These are phyloP conservation scores for Papiliotrema fonsecae DNA, from an alignment of 1,284 basidiomycete species.

Conservation along the genomic window DNA sequence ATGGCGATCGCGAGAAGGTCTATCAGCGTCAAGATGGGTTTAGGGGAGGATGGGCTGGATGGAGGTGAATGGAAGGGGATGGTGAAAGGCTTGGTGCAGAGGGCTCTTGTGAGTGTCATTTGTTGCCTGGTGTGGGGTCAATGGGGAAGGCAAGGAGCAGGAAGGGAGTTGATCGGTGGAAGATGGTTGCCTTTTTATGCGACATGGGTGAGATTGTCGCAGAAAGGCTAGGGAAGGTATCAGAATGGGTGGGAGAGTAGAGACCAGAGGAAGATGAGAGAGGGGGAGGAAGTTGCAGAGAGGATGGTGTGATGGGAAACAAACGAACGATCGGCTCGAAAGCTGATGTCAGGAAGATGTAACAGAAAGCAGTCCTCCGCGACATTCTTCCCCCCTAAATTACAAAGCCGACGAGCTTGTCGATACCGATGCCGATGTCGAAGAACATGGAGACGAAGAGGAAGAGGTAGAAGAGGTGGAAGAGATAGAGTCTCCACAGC, in stretches of 20 bases:
- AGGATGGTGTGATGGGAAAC: neutral
- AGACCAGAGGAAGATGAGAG: too few species aligned
- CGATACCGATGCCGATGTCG: neutral
- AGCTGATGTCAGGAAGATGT: neutral
- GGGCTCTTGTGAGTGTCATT: constrained; percentile 28
- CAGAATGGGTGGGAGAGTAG: neutral
- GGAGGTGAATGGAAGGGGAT: constrained; percentile 30
- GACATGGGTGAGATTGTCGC: too few species aligned
- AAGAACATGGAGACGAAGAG: neutral
- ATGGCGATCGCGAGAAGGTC: constrained; percentile 22
- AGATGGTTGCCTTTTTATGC: too few species aligned
- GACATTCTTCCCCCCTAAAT: neutral
- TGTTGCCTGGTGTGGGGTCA: neutral
- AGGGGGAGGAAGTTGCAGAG: neutral
- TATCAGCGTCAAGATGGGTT: constrained; percentile 22
- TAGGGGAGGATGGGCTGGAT: constrained; percentile 20
- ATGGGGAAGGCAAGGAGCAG: too few species aligned
- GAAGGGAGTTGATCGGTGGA: too few species aligned
- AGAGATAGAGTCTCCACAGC: neutral
- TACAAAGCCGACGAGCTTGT: neutral
- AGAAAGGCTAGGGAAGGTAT: neutral
- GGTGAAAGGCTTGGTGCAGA: constrained; percentile 45
- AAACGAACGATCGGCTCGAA: neutral
- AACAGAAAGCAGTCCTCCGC: neutral
- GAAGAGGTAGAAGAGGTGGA: constrained; percentile 1